Evolutionary conservation across 768 basidiomycete species (phyloP).

Genomic region (Tulasnella sp.): DNA sequence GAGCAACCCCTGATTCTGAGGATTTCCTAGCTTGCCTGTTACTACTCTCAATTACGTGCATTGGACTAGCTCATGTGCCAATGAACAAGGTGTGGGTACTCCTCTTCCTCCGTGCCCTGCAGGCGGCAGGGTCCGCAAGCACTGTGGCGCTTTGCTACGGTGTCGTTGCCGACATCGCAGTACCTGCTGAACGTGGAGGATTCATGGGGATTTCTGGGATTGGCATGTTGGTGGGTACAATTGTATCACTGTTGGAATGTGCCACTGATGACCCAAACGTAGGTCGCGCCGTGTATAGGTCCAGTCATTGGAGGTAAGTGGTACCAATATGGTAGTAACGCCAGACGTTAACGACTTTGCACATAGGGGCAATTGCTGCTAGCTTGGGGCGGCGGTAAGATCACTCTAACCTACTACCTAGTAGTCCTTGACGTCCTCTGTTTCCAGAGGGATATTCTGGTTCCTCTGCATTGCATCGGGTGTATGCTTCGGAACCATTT

Average conservation of each 20-base stretch:
- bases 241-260: neutral
- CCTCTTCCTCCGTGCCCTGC: constrained; percentile 65
- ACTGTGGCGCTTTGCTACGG: constrained; percentile 69
- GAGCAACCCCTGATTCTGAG: too few species aligned
- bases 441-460: constrained; percentile 47
- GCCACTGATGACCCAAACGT: neutral
- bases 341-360: neutral
- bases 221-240: neutral
- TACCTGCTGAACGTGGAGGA: constrained; percentile 57
- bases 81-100: constrained; percentile 62
- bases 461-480: constrained; percentile 42
- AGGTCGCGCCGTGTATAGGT: neutral
- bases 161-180: constrained; percentile 65
- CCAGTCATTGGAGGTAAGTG: neutral
- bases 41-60: constrained; percentile 51
- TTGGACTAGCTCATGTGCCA: constrained; percentile 45
- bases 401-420: constrained; percentile 2
- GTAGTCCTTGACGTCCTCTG: neutral
- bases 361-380: neutral
- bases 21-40: constrained; percentile 49
- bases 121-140: constrained; percentile 68
- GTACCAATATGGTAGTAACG: neutral
- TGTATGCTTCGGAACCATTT: constrained; percentile 35
- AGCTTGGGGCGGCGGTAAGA: neutral
- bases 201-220: constrained; percentile 43